phyloP scores from a whole-genome alignment of 2,329 filamentous ascomycete species.

The Exserohilum rostratum region DNA sequence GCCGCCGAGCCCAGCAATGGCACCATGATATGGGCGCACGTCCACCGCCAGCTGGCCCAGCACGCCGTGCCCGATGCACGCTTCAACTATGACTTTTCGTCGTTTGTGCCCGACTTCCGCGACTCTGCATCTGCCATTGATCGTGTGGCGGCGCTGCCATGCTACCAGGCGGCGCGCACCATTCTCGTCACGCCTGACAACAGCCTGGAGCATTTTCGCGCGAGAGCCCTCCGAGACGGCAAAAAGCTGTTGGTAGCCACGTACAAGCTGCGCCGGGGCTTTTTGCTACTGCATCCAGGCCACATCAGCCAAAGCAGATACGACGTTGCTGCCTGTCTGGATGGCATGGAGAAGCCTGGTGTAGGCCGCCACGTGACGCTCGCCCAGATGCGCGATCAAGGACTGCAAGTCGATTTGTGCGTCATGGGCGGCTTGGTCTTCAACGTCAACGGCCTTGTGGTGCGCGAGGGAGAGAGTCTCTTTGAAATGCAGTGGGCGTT shows the following conservation, averaged over 20 bases:
- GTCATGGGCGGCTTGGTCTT: slow-evolving; percentile 51
- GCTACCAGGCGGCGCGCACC: slow-evolving; percentile 39
- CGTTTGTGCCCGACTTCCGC: slow-evolving; percentile 53
- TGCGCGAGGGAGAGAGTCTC: slow-evolving; percentile 51
- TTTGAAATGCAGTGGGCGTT: slow-evolving; percentile 56
- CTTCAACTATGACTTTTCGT: slow-evolving; percentile 52
- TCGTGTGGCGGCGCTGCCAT: slow-evolving; percentile 39
- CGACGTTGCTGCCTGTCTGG: slow-evolving; percentile 48
- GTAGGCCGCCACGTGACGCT: slow-evolving; percentile 47
- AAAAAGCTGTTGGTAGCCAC: slow-evolving; percentile 52
- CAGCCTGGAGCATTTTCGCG: slow-evolving; percentile 52
- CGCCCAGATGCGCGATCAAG: slow-evolving; percentile 41
- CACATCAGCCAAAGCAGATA: slow-evolving; percentile 35
- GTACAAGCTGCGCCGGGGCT: slow-evolving; percentile 51
- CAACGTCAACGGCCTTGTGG: slow-evolving; percentile 46
- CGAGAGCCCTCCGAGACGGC: slow-evolving; percentile 48
- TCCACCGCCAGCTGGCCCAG: slow-evolving; percentile 47
- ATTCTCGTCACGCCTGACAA: slow-evolving; percentile 55
- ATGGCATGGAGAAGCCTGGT: slow-evolving; percentile 52
- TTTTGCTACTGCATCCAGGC: slow-evolving; percentile 50
- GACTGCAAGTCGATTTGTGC: slow-evolving; percentile 44
- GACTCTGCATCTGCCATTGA: slow-evolving; percentile 45
- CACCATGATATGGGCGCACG: slow-evolving; percentile 30
- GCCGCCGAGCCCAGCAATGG: slow-evolving; percentile 17
- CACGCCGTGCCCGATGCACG: slow-evolving; percentile 54